A percentile compares a stretch with the other conserved stretches of the same genome.
phyloP scores from a whole-genome alignment of 2,329 filamentous ascomycete species.

The Macrophomina pseudophaseolina region DNA sequence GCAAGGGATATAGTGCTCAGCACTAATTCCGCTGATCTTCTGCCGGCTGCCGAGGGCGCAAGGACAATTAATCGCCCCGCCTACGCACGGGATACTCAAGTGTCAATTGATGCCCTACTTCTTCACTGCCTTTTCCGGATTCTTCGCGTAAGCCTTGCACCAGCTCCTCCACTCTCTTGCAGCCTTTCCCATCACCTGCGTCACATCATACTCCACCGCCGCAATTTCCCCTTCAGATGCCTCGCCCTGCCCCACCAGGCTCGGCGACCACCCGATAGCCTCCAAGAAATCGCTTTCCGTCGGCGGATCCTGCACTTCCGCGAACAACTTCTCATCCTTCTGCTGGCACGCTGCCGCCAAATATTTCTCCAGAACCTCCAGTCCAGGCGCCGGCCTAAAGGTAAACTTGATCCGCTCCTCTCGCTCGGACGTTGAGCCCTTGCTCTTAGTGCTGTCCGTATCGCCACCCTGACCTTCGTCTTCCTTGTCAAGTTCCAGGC shows the following conservation, averaged over 20 bases:
- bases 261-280: slow-evolving; percentile 51
- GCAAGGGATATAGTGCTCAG: background rate
- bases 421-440: slow-evolving; percentile 31
- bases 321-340: slow-evolving; percentile 42
- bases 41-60: too few relatives aligned
- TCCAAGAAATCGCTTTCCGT: slow-evolving; percentile 48
- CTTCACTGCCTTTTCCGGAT: slow-evolving; percentile 47
- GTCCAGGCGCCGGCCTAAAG: slow-evolving; percentile 43
- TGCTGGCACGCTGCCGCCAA: slow-evolving; percentile 47
- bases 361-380: slow-evolving; percentile 46
- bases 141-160: slow-evolving; percentile 45
- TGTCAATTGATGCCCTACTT: slow-evolving; percentile 33
- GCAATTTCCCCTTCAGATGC: slow-evolving; percentile 43
- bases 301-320: slow-evolving; percentile 34
- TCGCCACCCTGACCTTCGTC: slow-evolving; percentile 4
- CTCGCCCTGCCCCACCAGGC: slow-evolving; percentile 28
- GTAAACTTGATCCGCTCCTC: slow-evolving; percentile 41
- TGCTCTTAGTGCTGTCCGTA: slow-evolving; percentile 10
- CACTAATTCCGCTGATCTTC: too few relatives aligned
- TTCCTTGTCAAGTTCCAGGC: slow-evolving; percentile 35
- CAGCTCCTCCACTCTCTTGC: slow-evolving; percentile 49
- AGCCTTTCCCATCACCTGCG: slow-evolving; percentile 46
- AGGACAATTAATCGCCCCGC: too few relatives aligned
- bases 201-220: slow-evolving; percentile 51
- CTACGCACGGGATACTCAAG: too few relatives aligned